A percentile compares a stretch with the other conserved stretches of the same genome.
Evolutionary conservation across 164 flowering plant species (phyloP).

Genomic region (Piper longum): DNA sequence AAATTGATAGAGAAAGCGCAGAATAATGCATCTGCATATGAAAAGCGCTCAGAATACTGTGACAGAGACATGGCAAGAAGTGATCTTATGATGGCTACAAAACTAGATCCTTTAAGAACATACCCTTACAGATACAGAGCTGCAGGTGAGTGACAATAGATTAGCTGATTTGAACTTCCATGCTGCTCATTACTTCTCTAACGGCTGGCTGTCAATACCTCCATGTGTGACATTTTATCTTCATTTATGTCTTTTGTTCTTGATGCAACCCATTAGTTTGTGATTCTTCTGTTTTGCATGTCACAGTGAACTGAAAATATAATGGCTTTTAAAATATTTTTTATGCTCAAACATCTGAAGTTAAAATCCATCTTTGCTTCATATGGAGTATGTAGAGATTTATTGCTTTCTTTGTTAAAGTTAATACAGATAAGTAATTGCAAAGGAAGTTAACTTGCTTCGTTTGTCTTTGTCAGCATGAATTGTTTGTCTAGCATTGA

Average conservation of each 20-base stretch:
- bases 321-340: too few species aligned
- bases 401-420: not conserved
- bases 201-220: not conserved
- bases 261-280: too few species aligned
- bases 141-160: slow-evolving; percentile 41
- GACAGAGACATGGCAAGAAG: slow-evolving; percentile 78
- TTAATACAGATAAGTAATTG: too few species aligned
- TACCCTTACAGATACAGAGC: slow-evolving; percentile 98
- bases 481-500: too few species aligned
- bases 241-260: not conserved
- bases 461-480: not conserved
- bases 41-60: slow-evolving; percentile 94
- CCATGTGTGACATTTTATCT: not conserved
- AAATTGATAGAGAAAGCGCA: slow-evolving; percentile 78
- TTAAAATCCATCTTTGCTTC: not conserved
- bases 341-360: not conserved
- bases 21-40: slow-evolving; percentile 87
- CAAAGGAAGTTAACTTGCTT: not conserved
- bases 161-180: not conserved
- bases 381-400: not conserved
- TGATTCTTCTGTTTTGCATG: too few species aligned
- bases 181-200: not conserved
- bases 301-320: too few species aligned
- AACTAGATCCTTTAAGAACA: slow-evolving; percentile 75
- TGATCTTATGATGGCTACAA: slow-evolving; percentile 77